Conservation (phyloP, 2,329 filamentous ascomycete genomes). For the Beauveria sp. region DNA sequence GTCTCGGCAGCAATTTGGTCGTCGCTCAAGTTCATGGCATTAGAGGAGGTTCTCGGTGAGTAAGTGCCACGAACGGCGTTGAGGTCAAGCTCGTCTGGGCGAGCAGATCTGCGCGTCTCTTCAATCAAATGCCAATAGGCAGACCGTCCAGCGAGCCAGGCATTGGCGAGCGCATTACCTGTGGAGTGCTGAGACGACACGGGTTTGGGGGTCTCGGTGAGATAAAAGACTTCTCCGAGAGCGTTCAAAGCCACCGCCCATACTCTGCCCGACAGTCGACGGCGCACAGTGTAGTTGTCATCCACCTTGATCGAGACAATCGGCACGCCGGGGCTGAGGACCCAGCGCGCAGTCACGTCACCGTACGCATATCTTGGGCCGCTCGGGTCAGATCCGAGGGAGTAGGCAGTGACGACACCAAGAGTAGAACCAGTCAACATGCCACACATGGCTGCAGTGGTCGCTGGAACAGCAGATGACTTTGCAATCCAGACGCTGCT, state of each 20-base stretch:
- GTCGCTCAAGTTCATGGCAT: conserved; percentile 61
- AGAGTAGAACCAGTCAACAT: conserved; percentile 78
- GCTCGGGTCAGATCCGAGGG: conserved; percentile 53
- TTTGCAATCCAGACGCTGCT: conserved; percentile 89
- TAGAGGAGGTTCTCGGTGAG: conserved; percentile 70
- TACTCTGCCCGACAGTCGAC: conserved; percentile 61
- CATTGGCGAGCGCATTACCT: conserved; percentile 54
- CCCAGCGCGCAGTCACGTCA: conserved; percentile 82
- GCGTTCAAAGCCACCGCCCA: conserved; percentile 96
- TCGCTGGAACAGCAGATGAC: conserved; percentile 59
- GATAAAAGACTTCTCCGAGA: conserved; percentile 81
- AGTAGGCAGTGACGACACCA: conserved; percentile 76
- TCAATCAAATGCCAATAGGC: conserved; percentile 78
- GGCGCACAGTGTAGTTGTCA: conserved; percentile 67
- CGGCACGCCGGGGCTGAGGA: conserved; percentile 84
- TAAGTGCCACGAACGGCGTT: conserved; percentile 65
- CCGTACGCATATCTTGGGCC: conserved; percentile 61
- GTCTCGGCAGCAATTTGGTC: conserved; percentile 71
- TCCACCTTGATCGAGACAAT: conserved; percentile 80
- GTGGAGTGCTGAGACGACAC: conserved; percentile 40
- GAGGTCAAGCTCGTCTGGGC: conserved; percentile 65
- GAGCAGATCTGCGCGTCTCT: conserved; percentile 62
- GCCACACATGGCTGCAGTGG: conserved; percentile 71
- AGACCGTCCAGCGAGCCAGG: conserved; percentile 74
- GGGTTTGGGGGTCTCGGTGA: conserved; percentile 61